These are phyloP conservation scores for Trichoderma gracile DNA, from an alignment of 2,329 filamentous ascomycete genomes.

Conservation along the genomic window DNA sequence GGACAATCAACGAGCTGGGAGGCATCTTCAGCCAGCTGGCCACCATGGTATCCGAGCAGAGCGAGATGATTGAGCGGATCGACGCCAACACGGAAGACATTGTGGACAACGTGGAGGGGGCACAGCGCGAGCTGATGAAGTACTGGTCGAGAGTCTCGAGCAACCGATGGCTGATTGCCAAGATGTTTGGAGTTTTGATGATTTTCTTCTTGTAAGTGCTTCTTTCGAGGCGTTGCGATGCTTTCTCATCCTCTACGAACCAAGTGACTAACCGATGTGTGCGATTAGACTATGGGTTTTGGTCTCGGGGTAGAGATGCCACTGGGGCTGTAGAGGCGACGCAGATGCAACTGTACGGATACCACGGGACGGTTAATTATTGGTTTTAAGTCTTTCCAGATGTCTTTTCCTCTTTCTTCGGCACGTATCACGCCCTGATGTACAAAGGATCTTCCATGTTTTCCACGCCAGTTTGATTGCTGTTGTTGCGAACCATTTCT, in stretches of 20 bases:
- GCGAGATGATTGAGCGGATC: constrained; percentile 95
- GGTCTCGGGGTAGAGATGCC: constrained; percentile 39
- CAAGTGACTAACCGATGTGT: constrained; percentile 23
- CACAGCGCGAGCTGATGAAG: constrained; percentile 91
- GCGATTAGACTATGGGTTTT: constrained; percentile 43
- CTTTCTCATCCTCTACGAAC: too few species aligned
- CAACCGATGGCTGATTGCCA: constrained; percentile 92
- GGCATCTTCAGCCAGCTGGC: constrained; percentile 90
- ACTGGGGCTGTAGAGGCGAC: constrained; percentile 9
- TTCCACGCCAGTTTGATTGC: not conserved
- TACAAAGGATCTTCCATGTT: constrained; percentile 10
- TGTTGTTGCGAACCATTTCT: not conserved
- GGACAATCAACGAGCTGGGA: constrained; percentile 89
- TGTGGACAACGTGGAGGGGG: constrained; percentile 96
- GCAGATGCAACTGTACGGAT: constrained; percentile 16
- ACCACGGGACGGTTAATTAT: not conserved
- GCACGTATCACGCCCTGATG: constrained; percentile 15
- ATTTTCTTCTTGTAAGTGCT: constrained; percentile 73
- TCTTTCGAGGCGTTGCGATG: not conserved
- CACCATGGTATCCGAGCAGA: constrained; percentile 95
- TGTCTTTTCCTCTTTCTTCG: not conserved
- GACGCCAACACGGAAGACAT: constrained; percentile 98
- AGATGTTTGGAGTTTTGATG: constrained; percentile 81
- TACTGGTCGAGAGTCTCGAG: constrained; percentile 94
- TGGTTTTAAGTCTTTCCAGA: too few species aligned